Percentiles rank a stretch among this genome's conserved stretches.
phyloP scores from a whole-genome alignment of 202 grass and related monocot species.

The Bolboschoenoplectus hybrid region DNA sequence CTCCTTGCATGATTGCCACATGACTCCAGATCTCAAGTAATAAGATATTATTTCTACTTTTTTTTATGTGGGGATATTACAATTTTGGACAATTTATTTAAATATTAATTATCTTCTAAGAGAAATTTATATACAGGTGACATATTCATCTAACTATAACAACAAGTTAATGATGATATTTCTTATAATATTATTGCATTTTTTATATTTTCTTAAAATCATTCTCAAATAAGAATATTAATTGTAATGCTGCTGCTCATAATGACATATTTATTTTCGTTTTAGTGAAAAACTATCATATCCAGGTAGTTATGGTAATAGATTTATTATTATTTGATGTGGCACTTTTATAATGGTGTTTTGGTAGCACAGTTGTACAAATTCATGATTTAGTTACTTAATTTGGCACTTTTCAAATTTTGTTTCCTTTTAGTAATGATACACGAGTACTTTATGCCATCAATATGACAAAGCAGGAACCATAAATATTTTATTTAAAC shows the following conservation, averaged over 20 bases:
- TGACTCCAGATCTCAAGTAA: conserved; percentile 30
- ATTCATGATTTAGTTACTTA: not conserved
- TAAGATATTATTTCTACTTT: not conserved
- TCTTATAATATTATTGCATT: not conserved
- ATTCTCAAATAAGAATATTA: not conserved
- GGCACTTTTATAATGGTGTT: not conserved
- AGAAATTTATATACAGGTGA: not conserved
- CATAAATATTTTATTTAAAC: no score
- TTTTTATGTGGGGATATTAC: not conserved
- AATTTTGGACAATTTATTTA: not conserved
- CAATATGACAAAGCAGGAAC: not conserved
- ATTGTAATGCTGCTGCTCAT: not conserved
- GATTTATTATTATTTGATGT: conserved; percentile 6
- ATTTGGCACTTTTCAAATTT: not conserved
- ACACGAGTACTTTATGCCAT: not conserved
- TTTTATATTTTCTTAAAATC: not conserved
- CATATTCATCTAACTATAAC: not conserved
- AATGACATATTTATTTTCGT: not conserved
- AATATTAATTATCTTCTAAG: not conserved
- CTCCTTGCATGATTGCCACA: conserved; percentile 17
- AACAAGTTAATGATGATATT: not conserved
- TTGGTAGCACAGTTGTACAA: not conserved
- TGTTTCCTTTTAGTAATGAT: not conserved
- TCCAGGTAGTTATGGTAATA: not conserved
- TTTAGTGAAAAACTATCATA: not conserved